Conservation (phyloP, 2,329 filamentous ascomycete genomes). For the Aspergillus caelatus region DNA sequence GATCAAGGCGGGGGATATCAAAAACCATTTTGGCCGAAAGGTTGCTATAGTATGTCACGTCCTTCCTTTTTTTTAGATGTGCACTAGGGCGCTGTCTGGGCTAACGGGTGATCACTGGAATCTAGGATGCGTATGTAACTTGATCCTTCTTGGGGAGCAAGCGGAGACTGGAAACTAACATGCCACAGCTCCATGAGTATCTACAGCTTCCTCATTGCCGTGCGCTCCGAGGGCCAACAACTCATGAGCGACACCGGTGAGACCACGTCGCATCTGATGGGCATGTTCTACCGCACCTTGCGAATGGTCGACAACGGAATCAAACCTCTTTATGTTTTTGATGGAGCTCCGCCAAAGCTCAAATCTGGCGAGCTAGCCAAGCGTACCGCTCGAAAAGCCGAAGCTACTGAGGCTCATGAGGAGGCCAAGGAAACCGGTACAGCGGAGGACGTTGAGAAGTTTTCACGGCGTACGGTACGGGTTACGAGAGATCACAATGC, state of each 20-base stretch:
- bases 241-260: constrained; percentile 93
- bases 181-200: constrained; percentile 85
- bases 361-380: constrained; percentile 97
- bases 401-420: constrained; percentile 85
- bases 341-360: constrained; percentile 93
- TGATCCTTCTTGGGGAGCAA: constrained; percentile 3
- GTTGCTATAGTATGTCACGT: constrained; percentile 80
- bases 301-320: constrained; percentile 99
- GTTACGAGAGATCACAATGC: constrained; percentile 97
- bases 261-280: constrained; percentile 97
- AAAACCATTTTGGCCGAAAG: constrained; percentile 97
- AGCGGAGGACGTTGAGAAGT: constrained; percentile 97
- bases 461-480: constrained; percentile 86
- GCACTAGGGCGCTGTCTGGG: neutral
- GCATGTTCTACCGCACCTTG: constrained; percentile 98
- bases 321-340: constrained; percentile 97
- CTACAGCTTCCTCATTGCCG: constrained; percentile 97
- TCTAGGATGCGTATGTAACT: constrained; percentile 59
- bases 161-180: constrained; percentile 20
- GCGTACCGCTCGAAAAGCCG: constrained; percentile 91
- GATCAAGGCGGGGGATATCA: constrained; percentile 96
- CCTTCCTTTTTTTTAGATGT: neutral
- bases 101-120: constrained; percentile 13
- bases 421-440: constrained; percentile 98
- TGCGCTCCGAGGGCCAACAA: constrained; percentile 94